Base-by-base conservation (phyloP, 148 eudicot genomes). In the Rhododendron vialii region DNA sequence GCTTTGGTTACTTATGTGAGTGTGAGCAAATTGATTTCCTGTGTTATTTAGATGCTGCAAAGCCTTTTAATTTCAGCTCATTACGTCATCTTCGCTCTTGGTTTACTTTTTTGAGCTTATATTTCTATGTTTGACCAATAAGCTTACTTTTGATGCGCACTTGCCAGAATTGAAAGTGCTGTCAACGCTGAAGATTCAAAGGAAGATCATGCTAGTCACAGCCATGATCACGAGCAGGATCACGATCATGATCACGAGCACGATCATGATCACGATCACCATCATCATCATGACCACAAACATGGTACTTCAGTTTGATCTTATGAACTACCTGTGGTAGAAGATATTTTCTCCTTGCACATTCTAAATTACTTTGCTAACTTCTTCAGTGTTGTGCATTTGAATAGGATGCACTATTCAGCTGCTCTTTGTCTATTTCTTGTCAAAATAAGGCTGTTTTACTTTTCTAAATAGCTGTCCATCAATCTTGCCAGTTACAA, bases 101-200 rank as follows among this genome's bases (percentile, higher is more conserved):
- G 67, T 74, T 30, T 36, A 57, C 80, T 18, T 24, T 55, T 48
- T 71, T 35, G 57, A 82, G 85, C 33, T 74, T 28, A 51, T 36
- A 5, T 69, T 28, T 11, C 1, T 13, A 53, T 82, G 51, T 11
- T 67, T 61, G 41, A 74, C 53, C 0, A 15, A 26, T 57, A 63
- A 73, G 77, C 90, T 91, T 78, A 85, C 83, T 36, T 87, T 86
- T 35, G 28, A 82, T 79, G 36, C 12, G 57, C 50, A 4, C 74
- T 82, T 91, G 88, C 88, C 93, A 97, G 99, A 90, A 95, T 97
- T 88, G 99, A 97, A 85, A 93, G 93, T 93, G 95, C 98, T 84
- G 95, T 97, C 53, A 89, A 89, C 36, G 90, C 85, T 83, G 95
- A 95, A 86, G 92, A 61, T 88, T 87, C 95, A 20, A 90, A 94